Percentiles rank a stretch among this genome's conserved stretches.
Evolutionary conservation across 192 early-diverging fungal genomes (phyloP).

Genomic region (Linnemannia schmuckeri): DNA sequence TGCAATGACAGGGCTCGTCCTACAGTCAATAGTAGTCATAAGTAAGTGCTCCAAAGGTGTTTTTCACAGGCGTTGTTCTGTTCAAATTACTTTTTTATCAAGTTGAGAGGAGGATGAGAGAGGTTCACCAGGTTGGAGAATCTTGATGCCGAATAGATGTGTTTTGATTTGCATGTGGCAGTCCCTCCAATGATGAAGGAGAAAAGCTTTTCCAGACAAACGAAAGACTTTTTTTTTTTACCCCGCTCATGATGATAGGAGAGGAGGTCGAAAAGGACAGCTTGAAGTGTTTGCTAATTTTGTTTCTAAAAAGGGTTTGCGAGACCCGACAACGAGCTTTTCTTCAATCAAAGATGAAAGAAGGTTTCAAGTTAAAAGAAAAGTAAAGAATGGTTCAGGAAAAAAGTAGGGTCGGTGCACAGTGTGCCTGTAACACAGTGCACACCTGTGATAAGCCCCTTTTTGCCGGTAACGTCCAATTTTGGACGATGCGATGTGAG

Average conservation of each 20-base stretch:
- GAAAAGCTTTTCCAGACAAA: neutral
- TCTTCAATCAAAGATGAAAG: neutral
- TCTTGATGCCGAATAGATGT: neutral
- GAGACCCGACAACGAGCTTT: neutral
- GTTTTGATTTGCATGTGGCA: neutral
- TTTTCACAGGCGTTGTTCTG: too few relatives aligned
- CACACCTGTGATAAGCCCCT: neutral
- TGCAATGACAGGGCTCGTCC: neutral
- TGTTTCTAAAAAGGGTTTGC: neutral
- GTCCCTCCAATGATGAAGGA: neutral
- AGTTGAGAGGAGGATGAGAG: neutral
- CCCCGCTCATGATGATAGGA: neutral
- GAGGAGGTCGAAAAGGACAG: neutral
- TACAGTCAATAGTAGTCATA: too few relatives aligned
- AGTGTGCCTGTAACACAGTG: neutral
- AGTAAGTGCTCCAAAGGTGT: too few relatives aligned
- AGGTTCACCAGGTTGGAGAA: neutral
- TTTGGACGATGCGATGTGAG: conserved; percentile 6
- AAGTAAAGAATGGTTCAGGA: neutral
- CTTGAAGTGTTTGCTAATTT: neutral
- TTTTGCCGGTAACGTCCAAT: neutral
- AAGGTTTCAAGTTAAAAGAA: neutral
- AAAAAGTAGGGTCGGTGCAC: neutral
- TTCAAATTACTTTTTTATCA: too few relatives aligned
- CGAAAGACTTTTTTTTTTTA: neutral